Base-by-base conservation (phyloP, 2,329 filamentous ascomycete genomes). In the Hypocrella siamensis region DNA sequence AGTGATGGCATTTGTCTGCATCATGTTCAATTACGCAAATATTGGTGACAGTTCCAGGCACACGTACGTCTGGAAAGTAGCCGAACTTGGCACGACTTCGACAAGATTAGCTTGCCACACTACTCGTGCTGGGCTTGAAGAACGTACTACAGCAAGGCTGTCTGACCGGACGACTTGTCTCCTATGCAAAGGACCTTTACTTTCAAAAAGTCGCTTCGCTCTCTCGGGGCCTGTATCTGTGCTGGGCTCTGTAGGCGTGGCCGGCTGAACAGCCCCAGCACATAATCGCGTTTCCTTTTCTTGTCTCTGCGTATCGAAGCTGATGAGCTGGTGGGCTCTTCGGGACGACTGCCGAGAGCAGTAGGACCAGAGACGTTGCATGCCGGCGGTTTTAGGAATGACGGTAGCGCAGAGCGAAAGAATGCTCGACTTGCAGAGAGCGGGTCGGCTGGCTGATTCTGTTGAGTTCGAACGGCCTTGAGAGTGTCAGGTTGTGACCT, bases 181-280 rank as follows among this genome's bases (percentile, higher is more conserved):
- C 55, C 55, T 2, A 58, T 51, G 35, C 56, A 57, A 35, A 58
- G 35, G 34, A 56, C 54, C 25, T 50, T 53, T 17, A 57, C 34
- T 9, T 42, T 40, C 8, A 51, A 31, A 4, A 31, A 28, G 19
- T 17, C 19, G 10, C 12, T 21, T 2, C 17, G 6, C 5, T 7
- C 8, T 22, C 8, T 7, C 21, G 8, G 8, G 12, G 21, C 8
- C 21, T 22, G 21, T 12, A 22, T 22, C 19, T 36, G 35, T 16
- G 36, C 30, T 3, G 32, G 35, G 11, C 39, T 41, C n/a, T 37
- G 37, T 22, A n/a, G n/a, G n/a, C n/a, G n/a, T n/a, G 31, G 33
- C 32, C 45, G 30, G n/a, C 26, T 14, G 27, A 35, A 32, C 2
- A 35, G 26, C 15, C n/a, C 11, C 11, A 16, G 17, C 12, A 35